Conservation (phyloP, 2,329 filamentous ascomycete species). For the Fusarium hainanense region DNA sequence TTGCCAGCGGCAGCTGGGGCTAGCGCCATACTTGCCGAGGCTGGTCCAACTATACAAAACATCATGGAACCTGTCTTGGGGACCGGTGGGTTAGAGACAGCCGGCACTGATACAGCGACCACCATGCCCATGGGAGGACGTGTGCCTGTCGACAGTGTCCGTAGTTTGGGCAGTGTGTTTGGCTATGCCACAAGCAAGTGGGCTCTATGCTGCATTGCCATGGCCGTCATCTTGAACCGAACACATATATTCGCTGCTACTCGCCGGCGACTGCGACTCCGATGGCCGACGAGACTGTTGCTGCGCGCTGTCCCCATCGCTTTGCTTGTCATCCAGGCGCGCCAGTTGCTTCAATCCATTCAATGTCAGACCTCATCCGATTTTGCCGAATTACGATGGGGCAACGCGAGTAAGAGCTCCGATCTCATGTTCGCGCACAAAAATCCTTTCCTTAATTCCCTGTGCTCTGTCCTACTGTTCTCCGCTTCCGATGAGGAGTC, state of each 20-base stretch:
- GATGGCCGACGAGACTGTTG: constrained; percentile 76
- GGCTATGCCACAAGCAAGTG: constrained; percentile 92
- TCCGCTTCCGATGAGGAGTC: constrained; percentile 79
- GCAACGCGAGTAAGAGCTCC: constrained; percentile 71
- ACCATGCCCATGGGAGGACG: constrained; percentile 55
- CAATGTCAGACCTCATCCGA: constrained; percentile 89
- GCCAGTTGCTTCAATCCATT: constrained; percentile 81
- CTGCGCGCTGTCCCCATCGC: constrained; percentile 78
- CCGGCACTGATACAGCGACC: constrained; percentile 24
- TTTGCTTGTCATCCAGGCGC: constrained; percentile 75
- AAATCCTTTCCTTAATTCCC: constrained; percentile 75
- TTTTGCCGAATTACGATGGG: constrained; percentile 77
- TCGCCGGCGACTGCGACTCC: constrained; percentile 79
- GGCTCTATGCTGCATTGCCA: constrained; percentile 87
- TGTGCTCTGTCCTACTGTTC: constrained; percentile 78
- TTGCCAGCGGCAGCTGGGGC: constrained; percentile 36
- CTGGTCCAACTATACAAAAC: constrained; percentile 43
- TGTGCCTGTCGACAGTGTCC: constrained; percentile 68
- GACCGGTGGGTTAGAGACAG: constrained; percentile 18
- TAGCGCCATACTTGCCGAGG: constrained; percentile 37
- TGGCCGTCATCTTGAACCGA: constrained; percentile 88
- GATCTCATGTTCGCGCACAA: constrained; percentile 76
- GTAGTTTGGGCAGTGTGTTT: constrained; percentile 86
- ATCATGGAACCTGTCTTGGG: constrained; percentile 46
- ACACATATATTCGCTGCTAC: constrained; percentile 95